Evolutionary conservation across 257 asterid species (phyloP).

Genomic region (Primulina eburnea): DNA sequence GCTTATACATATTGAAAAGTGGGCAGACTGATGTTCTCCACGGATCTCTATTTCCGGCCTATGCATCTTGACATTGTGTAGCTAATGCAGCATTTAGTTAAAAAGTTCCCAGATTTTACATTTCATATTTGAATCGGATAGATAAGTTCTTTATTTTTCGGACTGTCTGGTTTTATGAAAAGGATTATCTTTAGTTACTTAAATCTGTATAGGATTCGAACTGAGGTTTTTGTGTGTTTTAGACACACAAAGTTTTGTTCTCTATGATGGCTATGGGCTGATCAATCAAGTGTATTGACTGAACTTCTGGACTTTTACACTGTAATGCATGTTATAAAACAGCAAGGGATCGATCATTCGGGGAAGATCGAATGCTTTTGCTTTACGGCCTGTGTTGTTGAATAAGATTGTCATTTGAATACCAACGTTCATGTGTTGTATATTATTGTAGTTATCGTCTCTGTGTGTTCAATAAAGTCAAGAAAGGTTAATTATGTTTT

Average conservation of each 20-base stretch:
- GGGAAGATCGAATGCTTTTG: not conserved
- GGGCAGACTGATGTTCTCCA: not conserved
- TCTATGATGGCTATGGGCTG: not conserved
- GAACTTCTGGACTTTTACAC: not conserved
- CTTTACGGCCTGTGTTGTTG: not conserved
- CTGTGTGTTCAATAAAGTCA: slow-evolving; percentile 3
- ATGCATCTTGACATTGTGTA: not conserved
- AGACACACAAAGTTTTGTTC: not conserved
- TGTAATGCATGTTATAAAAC: not conserved
- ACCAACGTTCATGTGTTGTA: not conserved
- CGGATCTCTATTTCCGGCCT: not conserved
- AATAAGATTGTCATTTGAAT: not conserved
- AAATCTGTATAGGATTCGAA: not conserved
- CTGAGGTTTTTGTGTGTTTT: not conserved
- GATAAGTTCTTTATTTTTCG: not conserved
- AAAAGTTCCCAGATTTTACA: no score
- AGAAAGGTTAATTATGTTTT: slow-evolving; percentile 1
- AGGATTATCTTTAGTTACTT: not conserved
- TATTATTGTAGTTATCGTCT: not conserved
- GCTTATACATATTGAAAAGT: not conserved
- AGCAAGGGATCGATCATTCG: not conserved
- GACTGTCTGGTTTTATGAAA: not conserved
- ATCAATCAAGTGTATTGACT: not conserved
- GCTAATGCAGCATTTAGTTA: not conserved
- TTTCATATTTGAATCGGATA: not conserved